Evolutionary conservation across 2,329 filamentous ascomycete species (phyloP), one percentile per base, ranked within the genome.

Genomic region (Shiraia bambusicola): DNA sequence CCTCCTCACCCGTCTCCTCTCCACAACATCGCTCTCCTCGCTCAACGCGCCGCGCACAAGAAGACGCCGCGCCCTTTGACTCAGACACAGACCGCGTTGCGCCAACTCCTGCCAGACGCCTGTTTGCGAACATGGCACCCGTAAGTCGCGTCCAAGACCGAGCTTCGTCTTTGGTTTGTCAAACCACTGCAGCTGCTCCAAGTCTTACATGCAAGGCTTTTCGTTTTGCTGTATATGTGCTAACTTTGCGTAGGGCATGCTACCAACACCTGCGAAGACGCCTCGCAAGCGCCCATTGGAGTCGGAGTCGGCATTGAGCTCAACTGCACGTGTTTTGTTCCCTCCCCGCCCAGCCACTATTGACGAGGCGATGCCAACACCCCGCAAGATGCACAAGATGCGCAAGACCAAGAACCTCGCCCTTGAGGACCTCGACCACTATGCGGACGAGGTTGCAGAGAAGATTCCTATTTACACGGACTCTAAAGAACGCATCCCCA

Each of bases 221-320:
- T 8, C 19, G 8, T 4, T 22, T 8, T 22, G 19, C n/a, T 22
- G 8, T 22, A 8, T 22, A 22, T 8, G 8, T 28, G 17, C 47
- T 52, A 34, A 52, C 31, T 16, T 8, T 8, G 11, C 16, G 12
- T 39, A 54, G 40, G 76, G 74, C 49, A 86, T 87, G 78, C 79
- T 91, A 32, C 86, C 85, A 12, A 92, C 88, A 3, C 88, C 88
- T 2, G 79, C 82, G 51, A 91, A 91, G 72, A 92, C 88, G 3
- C 88, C 81, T 3, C 78, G 78, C 66, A 88, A 86, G 72, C 78
- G 77, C 50, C 59, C 69, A 3, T 58, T 65, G 26, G 50, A 65
- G 27, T 41, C 73, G 15, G 57, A 64, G 31, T 58, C 65, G 11
- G 69, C 75, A 42, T 57, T 76, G 37, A 67, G 72, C 35, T 61